Evolutionary conservation across 202 grass and related monocot genomes (phyloP), one percentile per base, ranked within the genome.

Genomic region (Saccharum hybrid): DNA sequence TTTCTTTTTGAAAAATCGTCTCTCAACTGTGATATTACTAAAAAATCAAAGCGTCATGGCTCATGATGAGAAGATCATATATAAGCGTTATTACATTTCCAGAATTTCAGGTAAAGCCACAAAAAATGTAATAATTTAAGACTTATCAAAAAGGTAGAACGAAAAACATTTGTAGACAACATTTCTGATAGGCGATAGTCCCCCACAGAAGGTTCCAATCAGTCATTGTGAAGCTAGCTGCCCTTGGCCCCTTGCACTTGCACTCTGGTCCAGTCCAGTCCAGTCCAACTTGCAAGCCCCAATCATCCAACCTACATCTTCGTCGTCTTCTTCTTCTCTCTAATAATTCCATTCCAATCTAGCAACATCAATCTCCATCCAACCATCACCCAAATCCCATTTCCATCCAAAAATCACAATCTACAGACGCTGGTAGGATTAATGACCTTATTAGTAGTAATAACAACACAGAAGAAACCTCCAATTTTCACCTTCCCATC

Each of bases 261-360:
- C 83, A 61, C 86, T 79, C 67, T 79, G 31, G 63, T 90, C 41
- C 88, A 79, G 45, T 48, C 42, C 42, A 45, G 42, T 9, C 34
- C 12, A 14, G 43, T 13, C 34, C 36, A 9, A 57, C 22, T 10
- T 28, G 68, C 75, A 48, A 80, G 77, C 33, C 60, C 30, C 28
- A 72, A 23, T 70, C n/a, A 36, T 26, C 59, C 45, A 37, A 43
- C 5, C 66, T n/a, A 64, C 10, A 63, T 5, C 10, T 6, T 28
- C 28, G 28, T 28, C 28, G 1, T 28, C 28, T 28, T 26, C 26
- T 26, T 63, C 45, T 28, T 0, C 23, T 13, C 63, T 37, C 36
- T 16, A 60, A 78, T 83, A 83, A 69, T 74, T 74, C 71, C 38
- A 74, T 74, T 31, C 48, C 83, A 51, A 54, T 80, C 72, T 63